Base-by-base conservation (phyloP, 1,284 basidiomycete genomes). In the Testicularia cyperi region DNA sequence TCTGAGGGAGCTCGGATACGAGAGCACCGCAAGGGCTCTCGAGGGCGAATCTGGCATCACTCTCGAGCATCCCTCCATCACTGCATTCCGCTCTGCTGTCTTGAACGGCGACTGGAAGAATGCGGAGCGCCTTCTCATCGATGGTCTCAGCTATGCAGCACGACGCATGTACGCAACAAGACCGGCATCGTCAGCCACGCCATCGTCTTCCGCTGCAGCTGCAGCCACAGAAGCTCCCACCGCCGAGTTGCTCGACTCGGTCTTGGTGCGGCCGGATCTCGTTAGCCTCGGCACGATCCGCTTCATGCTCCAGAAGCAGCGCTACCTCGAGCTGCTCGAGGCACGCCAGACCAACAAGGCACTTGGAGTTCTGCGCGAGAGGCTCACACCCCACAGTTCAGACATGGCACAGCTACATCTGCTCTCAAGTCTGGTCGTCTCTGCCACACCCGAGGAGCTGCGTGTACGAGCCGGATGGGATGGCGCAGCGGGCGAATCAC, bases 311-410 rank as follows among this genome's bases (percentile, higher is more conserved):
- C 86, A 86, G 49, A 87, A 88, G 78, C 94, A 98, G 82, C 92
- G 95, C 79, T 98, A 96, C 77, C 82, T 98, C 31, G 94, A 98
- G 74, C 81, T 90, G n/a, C 81, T 98, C 37, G 94, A 97, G 72
- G 81, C 84, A 2, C 83, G 84, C 54, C 86, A 87, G 77, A 87
- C 85, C 10, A 88, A 88, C 41, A 83, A 84, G 63, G 94, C 95
- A 9, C 79, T 98, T 28, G 83, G 86, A 28, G 87, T 95, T 4
- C 80, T 98, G 36, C 84, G 94, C 39, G 85, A 87, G 58, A 90
- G 92, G 74, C 80, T 98, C 22, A 88, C 91, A 2, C 87, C 88
- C 33, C 49, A 72, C 25, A 65, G 62, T 21, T 62, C 54, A 20
- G 68, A 64, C 25, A 60, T 70, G 1, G 54, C 63, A 9, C 37